Percentiles rank a stretch among this genome's conserved stretches.
These are phyloP conservation scores for Cylindrotheca fusiformis DNA, from an alignment of 108 stramenopile genomes.

Conservation along the genomic window DNA sequence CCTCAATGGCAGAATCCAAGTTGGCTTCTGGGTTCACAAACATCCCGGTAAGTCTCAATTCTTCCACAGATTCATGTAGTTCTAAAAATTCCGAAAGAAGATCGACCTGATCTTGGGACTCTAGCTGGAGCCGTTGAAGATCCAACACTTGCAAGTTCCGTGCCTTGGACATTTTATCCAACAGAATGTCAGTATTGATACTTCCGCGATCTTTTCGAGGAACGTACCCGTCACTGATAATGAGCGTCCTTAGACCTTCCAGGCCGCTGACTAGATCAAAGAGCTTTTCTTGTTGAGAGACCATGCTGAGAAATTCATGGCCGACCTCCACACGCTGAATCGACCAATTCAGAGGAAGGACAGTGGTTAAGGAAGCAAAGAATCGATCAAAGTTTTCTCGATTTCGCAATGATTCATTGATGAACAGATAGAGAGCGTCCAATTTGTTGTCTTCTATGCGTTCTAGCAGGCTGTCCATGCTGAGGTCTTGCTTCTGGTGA, in stretches of 20 bases:
- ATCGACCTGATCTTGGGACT: conserved; percentile 6
- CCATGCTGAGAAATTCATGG: conserved; percentile 34
- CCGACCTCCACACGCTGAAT: conserved; percentile 43
- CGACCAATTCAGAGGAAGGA: conserved; percentile 36
- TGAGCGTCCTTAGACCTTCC: conserved; percentile 27
- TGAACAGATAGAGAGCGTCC: conserved; percentile 42
- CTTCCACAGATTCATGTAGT: conserved; percentile 32
- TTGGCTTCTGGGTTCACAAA: conserved; percentile 3
- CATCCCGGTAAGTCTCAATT: conserved; percentile 29
- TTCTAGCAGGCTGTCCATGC: conserved; percentile 28
- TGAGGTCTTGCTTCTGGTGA: conserved; percentile 6
- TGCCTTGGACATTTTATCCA: conserved; percentile 25
- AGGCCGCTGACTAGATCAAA: conserved; percentile 23
- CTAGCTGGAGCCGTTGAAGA: conserved; percentile 27
- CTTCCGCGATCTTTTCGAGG: conserved; percentile 33
- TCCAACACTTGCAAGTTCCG: conserved; percentile 31
- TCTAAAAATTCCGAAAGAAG: conserved; percentile 22
- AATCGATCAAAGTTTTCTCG: conserved; percentile 26
- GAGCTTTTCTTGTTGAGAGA: conserved; percentile 15
- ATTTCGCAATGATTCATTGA: conserved; percentile 35
- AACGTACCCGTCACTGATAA: conserved; percentile 40
- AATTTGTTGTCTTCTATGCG: conserved; percentile 36
- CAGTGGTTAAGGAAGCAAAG: conserved; percentile 16
- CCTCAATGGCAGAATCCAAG: conserved; percentile 26
- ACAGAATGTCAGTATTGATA: conserved; percentile 17